Evolutionary conservation across 805 yeast genomes (phyloP), one percentile per base, ranked within the genome.

Genomic region (Yarrowia keelungensis): DNA sequence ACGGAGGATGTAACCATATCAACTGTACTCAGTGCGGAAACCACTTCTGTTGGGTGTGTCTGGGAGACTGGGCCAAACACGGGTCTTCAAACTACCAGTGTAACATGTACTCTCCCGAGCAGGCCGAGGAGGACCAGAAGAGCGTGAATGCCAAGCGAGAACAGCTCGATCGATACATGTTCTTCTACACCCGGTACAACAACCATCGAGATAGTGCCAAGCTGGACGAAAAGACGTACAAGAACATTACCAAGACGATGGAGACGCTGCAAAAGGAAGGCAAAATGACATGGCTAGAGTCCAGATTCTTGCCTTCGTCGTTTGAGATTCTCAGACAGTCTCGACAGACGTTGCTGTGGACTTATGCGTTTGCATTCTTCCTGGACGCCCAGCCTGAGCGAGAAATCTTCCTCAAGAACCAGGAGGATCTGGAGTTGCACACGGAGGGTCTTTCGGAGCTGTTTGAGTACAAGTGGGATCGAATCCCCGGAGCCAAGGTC

Each of bases 1-100:
- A 90, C 75, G 98, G 98, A 26, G 99, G 99, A 0, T 95, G 99
- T 79, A 94, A 94, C 78, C 99, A 95, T 79, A 94, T 95, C 97
- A 84, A 87, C 0, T 95, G 99, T 77, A 81, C 85, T 3, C 88
- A 86, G 69, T 95, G 99, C 77, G 75, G 77, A 12, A 79, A 85
- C 76, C 91, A 93, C 76, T 95, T 92, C 75, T 95, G 99, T 78
- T 95, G 99, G 99, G 87, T 93, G 47, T 95, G 99, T 78, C 76
- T 86, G 71, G 88, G 88, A 3, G 84, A 81, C 42, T 94, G 99
- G 99, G 74, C 76, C 0, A 79, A 78, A 15, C 98, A 94, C 79
- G 87, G 86, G 3, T 81, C 83, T 38, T 79, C 81, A 51, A 86
- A 81, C 78, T 92, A 86, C 77, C 85, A 86, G 69, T 94, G 98